A percentile compares a stretch with the other conserved stretches of the same genome.
These are phyloP conservation scores for Closterium sp. DNA, from an alignment of 139 green algal genomes.

Conservation along the genomic window DNA sequence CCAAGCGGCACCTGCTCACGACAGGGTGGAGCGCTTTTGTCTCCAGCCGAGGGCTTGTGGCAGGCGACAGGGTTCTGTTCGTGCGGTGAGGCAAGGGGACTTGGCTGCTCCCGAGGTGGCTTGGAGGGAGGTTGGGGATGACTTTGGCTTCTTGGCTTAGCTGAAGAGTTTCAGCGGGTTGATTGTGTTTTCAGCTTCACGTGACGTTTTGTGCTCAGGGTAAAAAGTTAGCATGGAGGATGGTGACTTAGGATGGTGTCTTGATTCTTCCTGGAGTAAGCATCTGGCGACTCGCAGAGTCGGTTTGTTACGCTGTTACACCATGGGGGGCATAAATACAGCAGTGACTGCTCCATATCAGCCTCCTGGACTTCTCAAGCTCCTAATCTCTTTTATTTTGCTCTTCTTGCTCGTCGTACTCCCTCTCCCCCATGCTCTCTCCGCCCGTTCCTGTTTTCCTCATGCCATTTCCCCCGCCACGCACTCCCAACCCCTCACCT, in stretches of 20 bases:
- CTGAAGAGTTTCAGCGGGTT: too few species aligned
- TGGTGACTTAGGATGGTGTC: too few species aligned
- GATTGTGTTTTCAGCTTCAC: too few species aligned
- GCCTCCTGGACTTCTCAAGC: background rate
- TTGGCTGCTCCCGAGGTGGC: too few species aligned
- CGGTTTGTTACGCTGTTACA: background rate
- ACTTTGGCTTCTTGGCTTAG: too few species aligned
- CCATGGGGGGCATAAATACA: too few species aligned
- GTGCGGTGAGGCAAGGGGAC: background rate
- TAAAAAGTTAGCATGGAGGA: too few species aligned
- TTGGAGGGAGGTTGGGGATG: background rate
- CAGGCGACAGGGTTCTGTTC: conserved; percentile 45
- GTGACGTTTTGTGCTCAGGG: too few species aligned
- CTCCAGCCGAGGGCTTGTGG: conserved; percentile 10
- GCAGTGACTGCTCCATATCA: background rate
- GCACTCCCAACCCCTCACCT: background rate
- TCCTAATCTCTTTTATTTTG: background rate
- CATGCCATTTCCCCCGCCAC: background rate
- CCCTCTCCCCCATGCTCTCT: background rate
- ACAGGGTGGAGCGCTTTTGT: conserved; percentile 46
- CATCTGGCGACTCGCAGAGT: background rate
- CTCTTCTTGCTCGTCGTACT: background rate
- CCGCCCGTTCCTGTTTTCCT: background rate
- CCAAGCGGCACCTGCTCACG: conserved; percentile 46
- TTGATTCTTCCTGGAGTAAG: background rate